Conservation (phyloP, 1,284 basidiomycete species). For the Cutaneotrichosporon sp. region DNA sequence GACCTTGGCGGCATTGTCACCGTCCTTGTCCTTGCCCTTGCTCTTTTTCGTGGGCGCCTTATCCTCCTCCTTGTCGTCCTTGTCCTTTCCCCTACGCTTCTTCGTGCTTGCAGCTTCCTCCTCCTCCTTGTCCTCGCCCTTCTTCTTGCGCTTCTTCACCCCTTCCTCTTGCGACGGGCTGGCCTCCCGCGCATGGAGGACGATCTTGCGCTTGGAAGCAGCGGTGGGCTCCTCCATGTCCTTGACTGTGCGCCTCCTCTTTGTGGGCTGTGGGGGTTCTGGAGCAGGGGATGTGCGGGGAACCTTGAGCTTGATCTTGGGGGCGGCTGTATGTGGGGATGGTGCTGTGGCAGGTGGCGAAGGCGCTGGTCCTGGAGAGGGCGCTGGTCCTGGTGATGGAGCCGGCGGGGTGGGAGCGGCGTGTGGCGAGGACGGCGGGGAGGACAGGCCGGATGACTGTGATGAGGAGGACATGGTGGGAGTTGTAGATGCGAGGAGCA, state of each 20-base stretch:
- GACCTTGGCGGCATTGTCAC: not conserved
- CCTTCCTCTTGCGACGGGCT: not conserved
- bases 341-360: not conserved
- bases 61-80: not conserved
- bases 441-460: not conserved
- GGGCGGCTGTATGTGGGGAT: not conserved
- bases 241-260: not conserved
- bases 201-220: not conserved
- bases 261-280: not conserved
- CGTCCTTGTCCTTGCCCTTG: not conserved
- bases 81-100: too few relatives aligned
- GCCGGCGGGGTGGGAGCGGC: not conserved
- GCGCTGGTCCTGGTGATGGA: not conserved
- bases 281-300: not conserved
- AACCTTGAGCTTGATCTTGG: slow-evolving; percentile 8
- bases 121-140: too few relatives aligned
- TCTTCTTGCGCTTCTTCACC: too few relatives aligned
- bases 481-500: not conserved
- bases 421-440: not conserved
- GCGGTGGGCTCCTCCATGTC: too few relatives aligned
- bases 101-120: too few relatives aligned
- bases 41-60: not conserved
- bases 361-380: not conserved
- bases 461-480: not conserved
- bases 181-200: not conserved